A percentile compares a stretch with the other conserved stretches of the same genome.
Evolutionary conservation across 2,329 filamentous ascomycete genomes (phyloP).

Genomic region (Domatiomyces catenatus): DNA sequence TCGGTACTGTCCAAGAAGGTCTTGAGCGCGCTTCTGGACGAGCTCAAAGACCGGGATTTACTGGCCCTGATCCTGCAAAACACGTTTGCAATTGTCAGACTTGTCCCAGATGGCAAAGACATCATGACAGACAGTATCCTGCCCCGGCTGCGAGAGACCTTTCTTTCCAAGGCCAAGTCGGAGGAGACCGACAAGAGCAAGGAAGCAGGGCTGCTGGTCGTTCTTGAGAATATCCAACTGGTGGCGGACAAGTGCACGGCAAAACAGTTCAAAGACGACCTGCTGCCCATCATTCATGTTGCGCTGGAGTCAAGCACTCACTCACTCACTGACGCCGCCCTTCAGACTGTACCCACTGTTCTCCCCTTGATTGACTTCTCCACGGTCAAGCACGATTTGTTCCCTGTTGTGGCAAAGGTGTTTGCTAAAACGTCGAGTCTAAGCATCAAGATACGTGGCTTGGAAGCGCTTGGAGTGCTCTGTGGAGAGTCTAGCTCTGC

Average conservation of each 20-base stretch:
- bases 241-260: slow-evolving; percentile 70
- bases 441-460: slow-evolving; percentile 80
- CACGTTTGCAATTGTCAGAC: slow-evolving; percentile 72
- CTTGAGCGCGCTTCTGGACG: slow-evolving; percentile 72
- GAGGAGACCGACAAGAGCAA: slow-evolving; percentile 64
- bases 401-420: slow-evolving; percentile 76
- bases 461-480: slow-evolving; percentile 78
- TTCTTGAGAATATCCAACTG: slow-evolving; percentile 66
- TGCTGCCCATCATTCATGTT: slow-evolving; percentile 69
- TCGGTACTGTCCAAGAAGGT: slow-evolving; percentile 92
- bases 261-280: slow-evolving; percentile 91
- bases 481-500: slow-evolving; percentile 54
- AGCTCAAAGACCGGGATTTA: slow-evolving; percentile 82
- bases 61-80: slow-evolving; percentile 77
- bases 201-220: slow-evolving; percentile 80
- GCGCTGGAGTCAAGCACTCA: slow-evolving; percentile 83
- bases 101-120: slow-evolving; percentile 60
- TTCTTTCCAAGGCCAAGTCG: slow-evolving; percentile 43
- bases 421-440: slow-evolving; percentile 89
- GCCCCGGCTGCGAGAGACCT: slow-evolving; percentile 71
- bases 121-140: slow-evolving; percentile 74
- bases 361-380: slow-evolving; percentile 84
- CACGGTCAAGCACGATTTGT: slow-evolving; percentile 92
- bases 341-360: slow-evolving; percentile 64
- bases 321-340: slow-evolving; percentile 68